Evolutionary conservation across 2,329 filamentous ascomycete genomes (phyloP), one percentile per base, ranked within the genome.

Genomic region (Albifimbria verrucaria): DNA sequence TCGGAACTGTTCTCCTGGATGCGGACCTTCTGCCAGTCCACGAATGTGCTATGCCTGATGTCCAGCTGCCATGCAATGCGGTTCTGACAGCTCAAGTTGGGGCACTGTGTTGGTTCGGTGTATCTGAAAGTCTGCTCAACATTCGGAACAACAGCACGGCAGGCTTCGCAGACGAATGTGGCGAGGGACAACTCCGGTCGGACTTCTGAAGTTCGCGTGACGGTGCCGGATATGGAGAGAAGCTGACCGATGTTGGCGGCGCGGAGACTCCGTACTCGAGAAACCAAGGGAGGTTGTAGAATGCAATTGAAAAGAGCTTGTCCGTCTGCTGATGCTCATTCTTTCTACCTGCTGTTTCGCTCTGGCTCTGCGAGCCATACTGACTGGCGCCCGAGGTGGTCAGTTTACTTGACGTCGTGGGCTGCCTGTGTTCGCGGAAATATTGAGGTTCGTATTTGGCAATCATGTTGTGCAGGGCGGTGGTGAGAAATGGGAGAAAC

Each of bases 1-100:
- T 99, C 94, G 4, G 93, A 93, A 61, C 92, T 96, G 75, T 97
- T 99, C 72, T 99, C 94, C 72, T 99, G 94, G 56, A 97, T 91
- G 57, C 95, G 89, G 22, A 97, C 92, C 70, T 97, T 97, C 69
- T 99, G 94, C 94, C 94, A 99, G 74, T 99, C 94, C 56, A 99
- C 89, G 68, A 99, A 99, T 0, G 92, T 97, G 70, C 92, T 97
- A 70, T 96, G 93, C 43, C 91, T 83, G 65, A 99, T 97, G 63
- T 99, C 93, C n/a, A 99, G 76, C 59, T 92, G 86, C 94, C 94
- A 99, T n/a, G 89, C 91, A 54, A 87, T 77, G 23, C 94, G 87
- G 74, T 99, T 99, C 63, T 87, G 87, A 69, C 94, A 99, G 7
- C 82, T 89, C 23, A 77, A 69, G 66, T 97, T 97, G 10, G 94